phyloP scores from a whole-genome alignment of 1,284 basidiomycete genomes.

The Xanthoconium separans region DNA sequence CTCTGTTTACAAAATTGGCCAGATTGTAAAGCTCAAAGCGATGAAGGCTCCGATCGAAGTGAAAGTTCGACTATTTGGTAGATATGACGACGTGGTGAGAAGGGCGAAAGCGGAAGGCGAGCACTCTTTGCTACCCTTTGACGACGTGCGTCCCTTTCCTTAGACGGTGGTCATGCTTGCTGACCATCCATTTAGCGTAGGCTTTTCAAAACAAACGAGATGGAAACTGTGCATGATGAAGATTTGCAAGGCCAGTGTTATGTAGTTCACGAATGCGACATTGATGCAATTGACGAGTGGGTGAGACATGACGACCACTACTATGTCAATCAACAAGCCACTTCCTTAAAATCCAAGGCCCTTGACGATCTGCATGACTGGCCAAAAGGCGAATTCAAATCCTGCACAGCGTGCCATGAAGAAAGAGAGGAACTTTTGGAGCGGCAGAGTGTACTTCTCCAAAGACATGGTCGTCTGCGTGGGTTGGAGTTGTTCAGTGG shows the following conservation, averaged over 20 bases:
- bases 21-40: slow-evolving; percentile 44
- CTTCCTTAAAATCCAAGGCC: slow-evolving; percentile 15
- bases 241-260: slow-evolving; percentile 50
- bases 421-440: slow-evolving; percentile 31
- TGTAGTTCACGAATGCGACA: slow-evolving; percentile 33
- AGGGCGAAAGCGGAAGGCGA: slow-evolving; percentile 13
- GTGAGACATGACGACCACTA: slow-evolving; percentile 52
- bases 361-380: slow-evolving; percentile 33
- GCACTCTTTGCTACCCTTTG: slow-evolving; percentile 16
- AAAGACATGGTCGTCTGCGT: slow-evolving; percentile 43
- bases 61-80: slow-evolving; percentile 41
- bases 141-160: slow-evolving; percentile 31
- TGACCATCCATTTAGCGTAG: slow-evolving; percentile 39
- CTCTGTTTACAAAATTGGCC: slow-evolving; percentile 49
- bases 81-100: slow-evolving; percentile 40
- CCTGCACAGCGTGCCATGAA: slow-evolving; percentile 40
- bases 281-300: slow-evolving; percentile 45
- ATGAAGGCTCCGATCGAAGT: slow-evolving; percentile 30
- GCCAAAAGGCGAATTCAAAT: slow-evolving; percentile 26
- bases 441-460: slow-evolving; percentile 32
- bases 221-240: slow-evolving; percentile 31
- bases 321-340: slow-evolving; percentile 42
- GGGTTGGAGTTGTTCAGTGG: slow-evolving; percentile 67
- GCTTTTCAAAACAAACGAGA: slow-evolving; percentile 39
- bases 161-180: neutral